Percentiles rank a stretch among this genome's conserved stretches.
Evolutionary conservation across 306 rosid genomes (phyloP).

Genomic region (Ammopiptanthus mongolicus): DNA sequence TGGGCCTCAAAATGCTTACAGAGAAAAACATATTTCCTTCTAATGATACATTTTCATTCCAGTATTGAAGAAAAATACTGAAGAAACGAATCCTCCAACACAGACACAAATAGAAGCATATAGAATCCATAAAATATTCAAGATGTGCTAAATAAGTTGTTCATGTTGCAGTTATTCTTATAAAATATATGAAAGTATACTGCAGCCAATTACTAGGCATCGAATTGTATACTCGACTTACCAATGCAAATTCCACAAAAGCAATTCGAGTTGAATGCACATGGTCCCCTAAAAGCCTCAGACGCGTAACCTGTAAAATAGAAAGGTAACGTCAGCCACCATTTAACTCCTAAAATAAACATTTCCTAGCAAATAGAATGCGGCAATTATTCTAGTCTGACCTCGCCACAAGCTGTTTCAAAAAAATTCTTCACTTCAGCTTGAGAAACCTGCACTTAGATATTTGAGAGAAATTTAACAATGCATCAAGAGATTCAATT

Average conservation of each 20-base stretch:
- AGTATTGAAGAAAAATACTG: background rate
- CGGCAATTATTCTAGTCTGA: constrained; percentile 28
- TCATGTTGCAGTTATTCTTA: background rate
- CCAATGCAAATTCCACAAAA: constrained; percentile 89
- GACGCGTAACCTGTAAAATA: constrained; percentile 66
- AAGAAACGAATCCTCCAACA: background rate
- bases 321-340: background rate
- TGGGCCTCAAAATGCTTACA: background rate
- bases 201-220: background rate
- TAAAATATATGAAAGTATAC: background rate
- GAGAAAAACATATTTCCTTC: background rate
- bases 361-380: constrained; percentile 3
- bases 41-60: background rate
- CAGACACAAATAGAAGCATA: background rate
- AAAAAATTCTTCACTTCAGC: constrained; percentile 90
- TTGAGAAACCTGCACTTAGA: constrained; percentile 70
- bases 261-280: constrained; percentile 98
- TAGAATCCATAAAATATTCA: background rate
- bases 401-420: constrained; percentile 95
- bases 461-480: background rate
- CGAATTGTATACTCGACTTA: constrained; percentile 5
- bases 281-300: constrained; percentile 98
- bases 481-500: constrained; percentile 9
- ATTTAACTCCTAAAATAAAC: constrained; percentile 3
- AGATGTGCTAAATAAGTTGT: background rate